Conservation (phyloP, 2,329 filamentous ascomycete genomes). For the Bisporella sp. region DNA sequence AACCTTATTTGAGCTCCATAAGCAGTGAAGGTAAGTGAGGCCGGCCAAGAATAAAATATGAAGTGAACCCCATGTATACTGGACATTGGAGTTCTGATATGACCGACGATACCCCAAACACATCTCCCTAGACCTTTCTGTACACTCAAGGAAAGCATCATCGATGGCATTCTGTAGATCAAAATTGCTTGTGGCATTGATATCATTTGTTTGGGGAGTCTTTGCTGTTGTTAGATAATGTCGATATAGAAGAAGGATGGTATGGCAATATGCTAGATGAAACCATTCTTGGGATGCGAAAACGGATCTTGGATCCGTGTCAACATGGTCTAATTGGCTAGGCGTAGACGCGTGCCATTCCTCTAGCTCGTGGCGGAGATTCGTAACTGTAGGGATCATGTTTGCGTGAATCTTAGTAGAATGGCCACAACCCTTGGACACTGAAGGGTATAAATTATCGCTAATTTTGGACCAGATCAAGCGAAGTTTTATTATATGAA, state of each 20-base stretch:
- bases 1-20: slow-evolving; percentile 24
- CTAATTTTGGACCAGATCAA: not conserved
- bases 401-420: not conserved
- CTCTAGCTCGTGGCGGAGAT: not conserved
- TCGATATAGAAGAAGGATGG: not conserved
- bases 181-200: no score
- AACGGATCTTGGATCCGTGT: not conserved
- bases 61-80: slow-evolving; percentile 18
- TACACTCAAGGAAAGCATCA: not conserved
- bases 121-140: not conserved
- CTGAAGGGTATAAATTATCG: not conserved
- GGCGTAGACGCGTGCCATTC: not conserved
- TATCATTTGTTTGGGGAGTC: not conserved
- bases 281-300: not conserved
- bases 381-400: not conserved
- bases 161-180: no score
- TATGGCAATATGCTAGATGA: not conserved
- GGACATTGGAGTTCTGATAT: slow-evolving; percentile 9
- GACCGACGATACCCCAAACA: not conserved
- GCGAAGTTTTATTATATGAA: not conserved
- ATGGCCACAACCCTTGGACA: not conserved
- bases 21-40: slow-evolving; percentile 27
- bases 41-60: slow-evolving; percentile 21
- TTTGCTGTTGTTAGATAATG: not conserved
- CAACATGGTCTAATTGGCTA: not conserved